A percentile compares a stretch with the other conserved stretches of the same genome.
These are phyloP conservation scores for Dactylonectria macrodidyma DNA, from an alignment of 2,329 filamentous ascomycete species.

Conservation along the genomic window DNA sequence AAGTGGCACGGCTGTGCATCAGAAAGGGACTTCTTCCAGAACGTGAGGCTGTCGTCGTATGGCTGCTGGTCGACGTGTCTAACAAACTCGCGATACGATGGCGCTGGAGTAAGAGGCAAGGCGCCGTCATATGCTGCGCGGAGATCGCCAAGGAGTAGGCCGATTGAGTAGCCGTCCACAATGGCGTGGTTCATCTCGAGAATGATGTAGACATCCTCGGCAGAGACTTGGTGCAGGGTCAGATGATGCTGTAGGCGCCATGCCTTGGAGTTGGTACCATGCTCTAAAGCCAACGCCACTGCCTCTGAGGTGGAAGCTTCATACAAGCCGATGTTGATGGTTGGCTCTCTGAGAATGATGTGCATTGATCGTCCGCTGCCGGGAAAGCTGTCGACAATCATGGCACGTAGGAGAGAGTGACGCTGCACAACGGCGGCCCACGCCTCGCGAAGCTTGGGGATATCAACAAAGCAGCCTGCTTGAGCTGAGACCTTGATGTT, in stretches of 20 bases:
- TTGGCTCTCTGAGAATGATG: constrained; percentile 14
- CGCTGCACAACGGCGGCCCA: constrained; percentile 24
- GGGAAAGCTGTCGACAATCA: constrained; percentile 20
- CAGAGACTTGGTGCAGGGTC: constrained; percentile 2
- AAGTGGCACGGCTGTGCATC: constrained; percentile 11
- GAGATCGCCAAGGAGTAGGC: constrained; percentile 9
- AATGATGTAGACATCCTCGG: constrained; percentile 20
- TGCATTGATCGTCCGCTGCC: constrained; percentile 14
- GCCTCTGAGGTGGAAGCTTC: not conserved
- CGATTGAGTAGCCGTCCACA: constrained; percentile 15
- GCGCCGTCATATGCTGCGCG: not conserved
- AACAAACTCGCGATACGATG: constrained; percentile 12
- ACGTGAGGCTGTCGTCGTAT: not conserved
- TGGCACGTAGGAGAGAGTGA: constrained; percentile 21
- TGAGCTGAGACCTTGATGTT: constrained; percentile 3
- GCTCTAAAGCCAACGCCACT: no score
- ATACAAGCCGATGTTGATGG: constrained; percentile 1
- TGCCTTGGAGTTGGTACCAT: not conserved
- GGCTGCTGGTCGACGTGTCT: not conserved
- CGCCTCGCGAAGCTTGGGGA: constrained; percentile 14
- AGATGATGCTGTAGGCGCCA: constrained; percentile 18
- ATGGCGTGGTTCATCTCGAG: constrained; percentile 23
- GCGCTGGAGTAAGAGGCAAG: constrained; percentile 1
- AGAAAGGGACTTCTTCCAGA: not conserved
- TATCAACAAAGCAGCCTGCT: not conserved